Conservation (phyloP, 257 asterid species). For the Nicotiana obtusifolia region DNA sequence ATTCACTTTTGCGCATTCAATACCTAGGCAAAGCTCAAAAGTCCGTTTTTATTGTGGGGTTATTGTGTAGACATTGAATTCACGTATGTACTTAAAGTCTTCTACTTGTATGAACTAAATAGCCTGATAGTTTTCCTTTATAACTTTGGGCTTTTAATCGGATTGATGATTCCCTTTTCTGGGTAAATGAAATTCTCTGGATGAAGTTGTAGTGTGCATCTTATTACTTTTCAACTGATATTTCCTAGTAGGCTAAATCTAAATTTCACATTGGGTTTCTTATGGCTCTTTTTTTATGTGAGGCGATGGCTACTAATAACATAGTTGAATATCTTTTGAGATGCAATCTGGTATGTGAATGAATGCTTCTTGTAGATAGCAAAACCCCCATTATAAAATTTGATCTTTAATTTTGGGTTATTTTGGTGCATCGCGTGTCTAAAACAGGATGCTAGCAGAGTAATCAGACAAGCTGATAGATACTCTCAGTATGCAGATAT, state of each 20-base stretch:
- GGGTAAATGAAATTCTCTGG: not conserved
- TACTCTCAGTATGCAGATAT: conserved; percentile 73
- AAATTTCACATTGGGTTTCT: not conserved
- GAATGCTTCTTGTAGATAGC: not conserved
- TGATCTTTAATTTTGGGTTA: not conserved
- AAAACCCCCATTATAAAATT: not conserved
- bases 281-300: not conserved
- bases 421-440: conserved; percentile 15
- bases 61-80: not conserved
- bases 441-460: conserved; percentile 77
- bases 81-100: not conserved
- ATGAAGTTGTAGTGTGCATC: not conserved
- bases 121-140: not conserved
- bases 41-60: too few relatives aligned
- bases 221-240: not conserved
- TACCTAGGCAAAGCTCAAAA: too few relatives aligned
- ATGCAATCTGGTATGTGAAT: not conserved
- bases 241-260: not conserved
- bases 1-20: not conserved
- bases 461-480: conserved; percentile 68
- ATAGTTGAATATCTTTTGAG: not conserved
- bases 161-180: not conserved
- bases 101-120: not conserved
- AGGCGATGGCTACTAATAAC: not conserved
- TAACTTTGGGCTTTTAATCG: not conserved